phyloP scores from a whole-genome alignment of 2,329 filamentous ascomycete species.

The Monascus ruber region DNA sequence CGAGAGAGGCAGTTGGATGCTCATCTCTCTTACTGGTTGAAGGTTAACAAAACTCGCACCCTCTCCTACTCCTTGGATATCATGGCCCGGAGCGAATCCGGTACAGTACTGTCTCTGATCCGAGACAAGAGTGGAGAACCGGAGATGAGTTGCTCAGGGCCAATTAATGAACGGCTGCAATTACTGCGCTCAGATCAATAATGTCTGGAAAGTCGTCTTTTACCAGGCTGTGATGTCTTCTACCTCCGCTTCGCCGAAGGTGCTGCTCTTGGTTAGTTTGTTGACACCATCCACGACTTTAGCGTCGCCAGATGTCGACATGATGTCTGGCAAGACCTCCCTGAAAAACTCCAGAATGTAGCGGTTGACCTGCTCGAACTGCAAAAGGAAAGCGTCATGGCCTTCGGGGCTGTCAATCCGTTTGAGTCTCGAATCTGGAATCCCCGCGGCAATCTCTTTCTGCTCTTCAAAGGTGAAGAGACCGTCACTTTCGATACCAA shows the following conservation, averaged over 20 bases:
- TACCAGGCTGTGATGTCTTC: slow-evolving; percentile 95
- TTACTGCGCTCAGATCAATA: slow-evolving; percentile 15
- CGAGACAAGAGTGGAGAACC: no score
- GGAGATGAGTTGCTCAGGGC: no score
- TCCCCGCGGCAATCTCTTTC: slow-evolving; percentile 73
- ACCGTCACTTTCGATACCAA: slow-evolving; percentile 91
- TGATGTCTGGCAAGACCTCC: slow-evolving; percentile 77
- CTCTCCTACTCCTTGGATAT: slow-evolving; percentile 18
- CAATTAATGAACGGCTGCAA: slow-evolving; percentile 11
- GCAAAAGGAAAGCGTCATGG: slow-evolving; percentile 89
- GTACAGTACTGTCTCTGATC: no score
- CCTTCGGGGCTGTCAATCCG: slow-evolving; percentile 91
- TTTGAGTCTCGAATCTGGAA: slow-evolving; percentile 65
- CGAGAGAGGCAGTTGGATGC: slow-evolving; percentile 32
- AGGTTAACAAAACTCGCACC: slow-evolving; percentile 23
- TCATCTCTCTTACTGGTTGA: slow-evolving; percentile 28
- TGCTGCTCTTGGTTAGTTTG: slow-evolving; percentile 70
- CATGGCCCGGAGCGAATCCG: no score
- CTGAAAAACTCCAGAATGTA: slow-evolving; percentile 77
- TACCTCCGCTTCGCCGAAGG: slow-evolving; percentile 90
- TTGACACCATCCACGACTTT: slow-evolving; percentile 44
- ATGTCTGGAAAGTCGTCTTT: slow-evolving; percentile 5
- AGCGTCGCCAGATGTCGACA: slow-evolving; percentile 49
- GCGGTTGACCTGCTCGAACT: slow-evolving; percentile 93
- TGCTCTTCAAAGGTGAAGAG: slow-evolving; percentile 97